Conservation (phyloP, 345 rosid genomes). For the Hirschfeldia incana region DNA sequence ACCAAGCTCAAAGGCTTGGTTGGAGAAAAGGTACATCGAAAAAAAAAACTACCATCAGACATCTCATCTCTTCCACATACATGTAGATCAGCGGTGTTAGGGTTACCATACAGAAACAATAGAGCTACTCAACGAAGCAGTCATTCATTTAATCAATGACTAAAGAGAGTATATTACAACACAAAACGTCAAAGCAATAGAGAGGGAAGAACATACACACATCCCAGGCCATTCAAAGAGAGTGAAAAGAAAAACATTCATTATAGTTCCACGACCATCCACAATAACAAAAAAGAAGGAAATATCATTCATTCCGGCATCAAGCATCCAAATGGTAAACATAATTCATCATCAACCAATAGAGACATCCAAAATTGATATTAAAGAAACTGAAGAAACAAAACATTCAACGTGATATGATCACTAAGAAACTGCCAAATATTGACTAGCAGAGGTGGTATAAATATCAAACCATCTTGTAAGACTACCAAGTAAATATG, state of each 20-base stretch:
- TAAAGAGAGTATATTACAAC: slow-evolving; percentile 14
- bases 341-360: slow-evolving; percentile 20
- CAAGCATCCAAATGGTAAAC: slow-evolving; percentile 18
- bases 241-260: slow-evolving; percentile 26
- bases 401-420: slow-evolving; percentile 17
- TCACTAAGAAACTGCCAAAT: slow-evolving; percentile 2
- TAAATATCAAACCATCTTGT: slow-evolving; percentile 24
- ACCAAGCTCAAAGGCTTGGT: slow-evolving; percentile 22
- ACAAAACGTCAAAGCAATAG: slow-evolving; percentile 22
- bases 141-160: slow-evolving; percentile 21
- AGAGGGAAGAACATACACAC: slow-evolving; percentile 23
- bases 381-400: neutral
- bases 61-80: slow-evolving; percentile 8
- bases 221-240: slow-evolving; percentile 30
- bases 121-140: slow-evolving; percentile 20
- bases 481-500: slow-evolving; percentile 39
- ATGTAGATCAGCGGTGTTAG: neutral
- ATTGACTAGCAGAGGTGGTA: slow-evolving; percentile 13
- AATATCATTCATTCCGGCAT: slow-evolving; percentile 14
- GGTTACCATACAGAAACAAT: slow-evolving; percentile 18
- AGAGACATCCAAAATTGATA: slow-evolving; percentile 25
- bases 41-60: slow-evolving; percentile 2
- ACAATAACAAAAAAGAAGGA: neutral
- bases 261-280: slow-evolving; percentile 3
- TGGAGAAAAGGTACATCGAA: slow-evolving; percentile 1